Conservation (phyloP, 768 basidiomycete species). For the Hysterangium stoloniferum region DNA sequence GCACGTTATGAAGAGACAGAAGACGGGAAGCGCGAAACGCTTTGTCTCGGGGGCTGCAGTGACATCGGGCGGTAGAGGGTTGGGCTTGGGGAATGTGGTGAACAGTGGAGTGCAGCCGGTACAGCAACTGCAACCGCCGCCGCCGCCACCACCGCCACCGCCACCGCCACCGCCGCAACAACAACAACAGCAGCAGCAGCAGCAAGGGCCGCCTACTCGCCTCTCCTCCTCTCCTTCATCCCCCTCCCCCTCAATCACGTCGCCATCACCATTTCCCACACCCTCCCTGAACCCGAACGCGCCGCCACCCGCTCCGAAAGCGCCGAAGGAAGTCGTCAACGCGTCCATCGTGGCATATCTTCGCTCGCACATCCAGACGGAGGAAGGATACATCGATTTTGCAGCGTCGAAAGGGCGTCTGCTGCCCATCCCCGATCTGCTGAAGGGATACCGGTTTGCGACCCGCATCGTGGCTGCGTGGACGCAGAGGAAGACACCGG, state of each 20-base stretch:
- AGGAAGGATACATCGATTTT: constrained; percentile 16
- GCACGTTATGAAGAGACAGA: not conserved
- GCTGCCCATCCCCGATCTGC: constrained; percentile 14
- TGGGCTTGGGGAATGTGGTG: not conserved
- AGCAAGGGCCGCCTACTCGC: too few species aligned
- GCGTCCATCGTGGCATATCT: constrained; percentile 14
- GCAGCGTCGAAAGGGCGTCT: constrained; percentile 15
- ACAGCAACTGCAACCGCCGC: not conserved
- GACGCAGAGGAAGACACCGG: constrained; percentile 16
- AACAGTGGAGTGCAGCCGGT: too few species aligned
- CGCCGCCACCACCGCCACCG: not conserved
- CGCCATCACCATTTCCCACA: too few species aligned
- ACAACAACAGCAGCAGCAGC: too few species aligned
- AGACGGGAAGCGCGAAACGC: not conserved
- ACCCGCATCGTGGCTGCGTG: constrained; percentile 13
- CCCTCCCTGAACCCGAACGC: not conserved
- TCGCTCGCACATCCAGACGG: constrained; percentile 12
- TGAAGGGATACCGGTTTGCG: constrained; percentile 16
- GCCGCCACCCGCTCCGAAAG: constrained; percentile 1
- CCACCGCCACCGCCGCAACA: not conserved
- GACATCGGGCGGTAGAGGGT: not conserved
- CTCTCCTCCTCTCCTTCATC: too few species aligned
- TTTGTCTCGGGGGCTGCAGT: not conserved
- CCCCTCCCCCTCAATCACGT: too few species aligned
- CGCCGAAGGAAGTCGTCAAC: constrained; percentile 14